Base-by-base conservation (phyloP, 305 asterid species). In the Striga hermonthica region DNA sequence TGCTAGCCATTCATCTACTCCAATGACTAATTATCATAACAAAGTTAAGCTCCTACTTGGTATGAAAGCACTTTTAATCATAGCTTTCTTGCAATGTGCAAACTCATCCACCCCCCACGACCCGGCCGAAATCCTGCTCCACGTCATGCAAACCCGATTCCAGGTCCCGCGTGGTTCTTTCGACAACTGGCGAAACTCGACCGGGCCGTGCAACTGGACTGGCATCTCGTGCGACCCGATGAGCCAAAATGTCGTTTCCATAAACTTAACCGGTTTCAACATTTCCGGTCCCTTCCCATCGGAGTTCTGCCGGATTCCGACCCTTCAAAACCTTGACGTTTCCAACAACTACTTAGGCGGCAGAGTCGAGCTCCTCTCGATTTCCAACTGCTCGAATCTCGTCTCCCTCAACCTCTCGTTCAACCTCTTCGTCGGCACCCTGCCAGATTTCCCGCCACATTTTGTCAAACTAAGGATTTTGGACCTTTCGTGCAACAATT, bases 141-240 rank as follows among this genome's bases (percentile, higher is more conserved):
- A 76, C 15, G 92, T 86, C 60, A 93, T 88, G 69, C 66, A 52
- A 68, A 74, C 45, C 14, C 81, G 72, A n/a, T 82, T 88, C 65
- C 64, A 64, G 3, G 91, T 83, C 79, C 84, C 95, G 0, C 64
- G 13, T 11, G 78, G 74, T 0, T 41, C 40, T 9, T 88, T 91
- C 73, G 64, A 49, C 59, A 75, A 81, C 58, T 91, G 98, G 98
- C 62, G 15, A 68, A 72, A 54, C 38, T 54, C 59, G 4, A 54
- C 59, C 16, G 78, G 94, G 6, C 95, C 97, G 4, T 93, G 98
- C 80, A 81, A 64, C 62, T 93, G 99, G 99, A 77, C 84, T 0
- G 96, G 92, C 67, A 78, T 93, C 68, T 56, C 70, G 0, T 93
- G 99, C 65, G 80, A 75, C 66, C 3, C 38, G 10, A 38, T 7